These are phyloP conservation scores for Cyberlindnera maclurae DNA, from an alignment of 805 yeast genomes.

Conservation along the genomic window DNA sequence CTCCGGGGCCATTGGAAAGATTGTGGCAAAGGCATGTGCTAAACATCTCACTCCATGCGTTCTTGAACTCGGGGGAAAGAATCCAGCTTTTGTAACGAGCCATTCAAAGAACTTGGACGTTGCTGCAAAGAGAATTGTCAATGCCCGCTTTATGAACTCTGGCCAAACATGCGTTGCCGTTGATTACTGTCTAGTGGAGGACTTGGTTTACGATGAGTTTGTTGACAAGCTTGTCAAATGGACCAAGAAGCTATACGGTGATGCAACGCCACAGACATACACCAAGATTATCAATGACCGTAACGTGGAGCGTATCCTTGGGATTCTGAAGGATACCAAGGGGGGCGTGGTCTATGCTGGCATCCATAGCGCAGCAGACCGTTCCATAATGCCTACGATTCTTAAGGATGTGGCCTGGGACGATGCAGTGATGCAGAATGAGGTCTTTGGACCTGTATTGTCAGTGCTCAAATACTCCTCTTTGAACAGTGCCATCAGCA, in stretches of 20 bases:
- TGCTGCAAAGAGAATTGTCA: slow-evolving; percentile 55
- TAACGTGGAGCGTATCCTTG: slow-evolving; percentile 41
- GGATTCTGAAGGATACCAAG: slow-evolving; percentile 37
- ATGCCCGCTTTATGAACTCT: slow-evolving; percentile 73
- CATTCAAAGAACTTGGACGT: slow-evolving; percentile 36
- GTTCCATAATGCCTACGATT: slow-evolving; percentile 66
- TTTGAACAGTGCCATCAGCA: slow-evolving; percentile 35
- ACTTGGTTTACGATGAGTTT: slow-evolving; percentile 44
- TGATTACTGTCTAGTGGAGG: slow-evolving; percentile 69
- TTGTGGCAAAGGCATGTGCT: slow-evolving; percentile 74
- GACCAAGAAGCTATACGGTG: slow-evolving; percentile 40
- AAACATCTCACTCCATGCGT: slow-evolving; percentile 70
- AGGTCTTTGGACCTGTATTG: slow-evolving; percentile 78
- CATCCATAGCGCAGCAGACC: slow-evolving; percentile 27
- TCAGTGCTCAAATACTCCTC: slow-evolving; percentile 57
- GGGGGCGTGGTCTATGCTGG: slow-evolving; percentile 37
- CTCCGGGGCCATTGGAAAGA: slow-evolving; percentile 62
- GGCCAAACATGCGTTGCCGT: slow-evolving; percentile 93
- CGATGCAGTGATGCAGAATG: slow-evolving; percentile 68
- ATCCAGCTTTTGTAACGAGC: slow-evolving; percentile 68
- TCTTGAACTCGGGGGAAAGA: slow-evolving; percentile 87
- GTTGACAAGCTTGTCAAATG: slow-evolving; percentile 31
- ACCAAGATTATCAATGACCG: slow-evolving; percentile 56
- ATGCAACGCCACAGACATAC: slow-evolving; percentile 24
- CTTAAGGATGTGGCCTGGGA: slow-evolving; percentile 51